Base-by-base conservation (phyloP, 2,329 filamentous ascomycete genomes). In the Emericellopsis cladophorae region DNA sequence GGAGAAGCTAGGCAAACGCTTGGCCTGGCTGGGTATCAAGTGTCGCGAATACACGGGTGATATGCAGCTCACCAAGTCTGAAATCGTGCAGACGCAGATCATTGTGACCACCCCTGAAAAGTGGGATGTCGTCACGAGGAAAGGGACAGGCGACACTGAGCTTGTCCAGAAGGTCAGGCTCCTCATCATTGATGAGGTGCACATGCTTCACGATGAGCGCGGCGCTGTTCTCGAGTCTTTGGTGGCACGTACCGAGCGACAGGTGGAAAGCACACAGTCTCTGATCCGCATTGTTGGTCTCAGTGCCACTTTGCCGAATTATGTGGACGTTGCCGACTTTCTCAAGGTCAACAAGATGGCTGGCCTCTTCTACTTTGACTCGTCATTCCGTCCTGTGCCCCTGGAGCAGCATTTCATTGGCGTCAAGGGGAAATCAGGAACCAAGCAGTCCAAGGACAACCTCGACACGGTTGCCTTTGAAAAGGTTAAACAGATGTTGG, bases 81-180 rank as follows among this genome's bases (percentile, higher is more conserved):
- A 98, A 60, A 95, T 99, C 45, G 74, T 95, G 14, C 81, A 89
- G 47, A 98, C 92, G 0, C 92, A 98, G 56, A 92, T 99, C 50
- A 95, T 99, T 45, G 92, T 98, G 39, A 98, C 93, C 0, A 98
- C 92, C 1, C 92, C 92, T 31, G 92, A 98, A 63, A 98, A 98
- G 62, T 98, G 93, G 93, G 92, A 98, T 58, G 92, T 98, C 1
- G 86, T 98, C 5, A 98, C 92, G 4, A 76, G 92, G 45, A 98
- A 96, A 62, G 93, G 90, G 42, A 96, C 89, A 1, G 92, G 93
- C 14, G 92, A 98, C 56, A 96, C 92, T 0, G 92, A 96, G 56
- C 74, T 98, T 4, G 93, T 98, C 12, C 92, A 98, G 53, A 98
- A 98, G 58, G 92, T 98, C 21, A 79, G 90, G 10, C 70, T 98